Base-by-base conservation (phyloP, 108 stramenopile species). In the Seminavis robusta region DNA sequence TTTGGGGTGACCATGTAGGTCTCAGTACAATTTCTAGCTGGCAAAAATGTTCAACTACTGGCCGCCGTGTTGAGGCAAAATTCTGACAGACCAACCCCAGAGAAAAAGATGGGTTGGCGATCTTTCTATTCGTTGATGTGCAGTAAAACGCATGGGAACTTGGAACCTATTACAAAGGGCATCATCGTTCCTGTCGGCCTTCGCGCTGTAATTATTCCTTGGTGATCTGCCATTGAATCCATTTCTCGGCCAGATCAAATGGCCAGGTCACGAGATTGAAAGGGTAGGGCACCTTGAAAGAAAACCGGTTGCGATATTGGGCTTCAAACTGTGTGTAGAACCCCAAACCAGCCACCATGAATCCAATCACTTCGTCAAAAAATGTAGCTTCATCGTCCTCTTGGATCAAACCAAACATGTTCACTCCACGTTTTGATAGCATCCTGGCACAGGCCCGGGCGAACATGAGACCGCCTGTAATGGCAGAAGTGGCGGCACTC, bases 381-480 rank as follows among this genome's bases (percentile, higher is more conserved):
- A n/a, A n/a, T n/a, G n/a, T n/a, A n/a, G n/a, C n/a, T n/a, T n/a
- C n/a, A n/a, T n/a, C n/a, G n/a, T n/a, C n/a, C n/a, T 50, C 8
- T 31, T 42, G 25, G 2, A 46, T 38, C 31, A 38, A 45, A 24
- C 62, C 62, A 33, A 63, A 52, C 7, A 69, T 28, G 9, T 51
- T 43, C 30, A 67, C 15, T 17, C 75, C 71, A 39, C 43, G 54
- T 45, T 63, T 76, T 30, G 25, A 50, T 37, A 73, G 26, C 29
- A 84, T 54, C 23, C 47, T 43, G 11, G 83, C 36, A 26, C 92
- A 48, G 37, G 82, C 81, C 15, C 88, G 58, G 17, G 87, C 52
- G 50, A 92, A 79, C 39, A 94, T 69, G 30, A 90, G 63, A 8
- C 92, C 94, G 1, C 94, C 94, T 15, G 76, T 61, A 6, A 94